These are phyloP conservation scores for Tricholomella constricta DNA, from an alignment of 768 basidiomycete species.

Conservation along the genomic window DNA sequence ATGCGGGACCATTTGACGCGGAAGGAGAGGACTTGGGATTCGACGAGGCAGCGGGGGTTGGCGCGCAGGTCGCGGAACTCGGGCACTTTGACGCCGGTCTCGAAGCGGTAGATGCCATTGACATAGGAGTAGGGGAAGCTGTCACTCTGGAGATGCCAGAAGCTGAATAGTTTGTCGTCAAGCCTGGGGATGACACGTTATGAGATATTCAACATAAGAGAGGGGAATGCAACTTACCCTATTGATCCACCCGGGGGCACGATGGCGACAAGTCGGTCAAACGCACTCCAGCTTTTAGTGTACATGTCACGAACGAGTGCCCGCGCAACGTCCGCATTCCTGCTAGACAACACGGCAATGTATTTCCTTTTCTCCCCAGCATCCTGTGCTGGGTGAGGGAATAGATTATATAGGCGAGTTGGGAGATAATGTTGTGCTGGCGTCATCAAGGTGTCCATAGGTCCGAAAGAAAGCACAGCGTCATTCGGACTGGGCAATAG, in stretches of 20 bases:
- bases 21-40: conserved; percentile 80
- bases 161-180: conserved; percentile 89
- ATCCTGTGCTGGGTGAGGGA: conserved; percentile 84
- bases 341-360: conserved; percentile 70
- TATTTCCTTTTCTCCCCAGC: conserved; percentile 72
- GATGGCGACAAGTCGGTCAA: conserved; percentile 84
- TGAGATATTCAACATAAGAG: conserved; percentile 5
- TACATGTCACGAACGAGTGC: conserved; percentile 89
- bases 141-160: conserved; percentile 85
- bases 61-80: conserved; percentile 89
- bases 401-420: conserved; percentile 71
- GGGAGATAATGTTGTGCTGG: conserved; percentile 76
- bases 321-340: conserved; percentile 84
- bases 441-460: conserved; percentile 77
- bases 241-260: conserved; percentile 91
- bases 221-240: conserved; percentile 51
- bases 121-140: conserved; percentile 74
- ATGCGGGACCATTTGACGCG: conserved; percentile 81
- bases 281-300: conserved; percentile 91
- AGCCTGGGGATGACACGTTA: conserved; percentile 46
- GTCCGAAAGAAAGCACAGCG: conserved; percentile 77
- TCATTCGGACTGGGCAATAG: conserved; percentile 72
- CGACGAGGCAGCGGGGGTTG: conserved; percentile 84
- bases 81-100: conserved; percentile 84
- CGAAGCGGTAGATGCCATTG: conserved; percentile 86